A percentile compares a stretch with the other conserved stretches of the same genome.
phyloP scores from a whole-genome alignment of 371 early-diverging fungal genomes.

The Mycotypha africana region DNA sequence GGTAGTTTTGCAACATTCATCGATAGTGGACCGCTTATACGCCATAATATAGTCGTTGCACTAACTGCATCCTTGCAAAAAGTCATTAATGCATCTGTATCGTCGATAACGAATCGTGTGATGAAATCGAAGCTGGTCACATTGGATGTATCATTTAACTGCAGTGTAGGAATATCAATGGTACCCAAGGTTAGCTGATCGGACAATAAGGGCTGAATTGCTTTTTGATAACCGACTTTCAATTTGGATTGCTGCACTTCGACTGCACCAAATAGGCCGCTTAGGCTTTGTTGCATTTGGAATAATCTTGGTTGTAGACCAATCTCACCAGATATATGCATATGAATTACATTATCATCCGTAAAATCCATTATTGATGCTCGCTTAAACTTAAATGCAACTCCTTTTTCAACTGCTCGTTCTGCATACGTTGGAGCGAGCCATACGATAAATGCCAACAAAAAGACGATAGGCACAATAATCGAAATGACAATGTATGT shows the following conservation, averaged over 20 bases:
- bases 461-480: slow-evolving; percentile 2
- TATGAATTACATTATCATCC: slow-evolving; percentile 20
- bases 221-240: slow-evolving; percentile 10
- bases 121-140: slow-evolving; percentile 34
- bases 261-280: slow-evolving; percentile 25
- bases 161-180: slow-evolving; percentile 29
- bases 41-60: slow-evolving; percentile 30
- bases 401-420: slow-evolving; percentile 27
- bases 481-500: slow-evolving; percentile 10
- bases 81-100: slow-evolving; percentile 24
- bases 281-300: slow-evolving; percentile 13
- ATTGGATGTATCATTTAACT: slow-evolving; percentile 9
- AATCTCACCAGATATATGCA: slow-evolving; percentile 38
- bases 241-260: slow-evolving; percentile 12
- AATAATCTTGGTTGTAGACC: slow-evolving; percentile 18
- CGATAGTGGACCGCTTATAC: slow-evolving; percentile 22
- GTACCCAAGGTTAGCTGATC: slow-evolving; percentile 18
- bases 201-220: background rate
- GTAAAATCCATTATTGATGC: slow-evolving; percentile 33
- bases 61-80: slow-evolving; percentile 40
- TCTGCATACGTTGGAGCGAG: slow-evolving; percentile 45
- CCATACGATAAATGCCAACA: slow-evolving; percentile 15
- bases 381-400: slow-evolving; percentile 24
- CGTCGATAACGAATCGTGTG: slow-evolving; percentile 30
- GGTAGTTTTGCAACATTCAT: slow-evolving; percentile 32